These are phyloP conservation scores for Fusarium falciforme DNA, from an alignment of 2,329 filamentous ascomycete genomes.

Conservation along the genomic window DNA sequence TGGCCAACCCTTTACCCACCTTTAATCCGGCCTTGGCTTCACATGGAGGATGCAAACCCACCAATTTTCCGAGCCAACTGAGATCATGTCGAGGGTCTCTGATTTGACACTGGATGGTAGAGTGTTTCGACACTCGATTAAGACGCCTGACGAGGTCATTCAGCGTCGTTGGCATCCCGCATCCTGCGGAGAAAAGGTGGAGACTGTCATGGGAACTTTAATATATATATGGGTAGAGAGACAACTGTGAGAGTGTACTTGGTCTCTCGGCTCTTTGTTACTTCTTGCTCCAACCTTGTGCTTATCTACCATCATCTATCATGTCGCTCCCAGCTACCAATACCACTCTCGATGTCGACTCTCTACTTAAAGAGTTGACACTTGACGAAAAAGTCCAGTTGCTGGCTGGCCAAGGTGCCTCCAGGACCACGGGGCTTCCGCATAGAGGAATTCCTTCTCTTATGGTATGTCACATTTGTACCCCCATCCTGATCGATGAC, in stretches of 20 bases:
- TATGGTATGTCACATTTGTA: neutral
- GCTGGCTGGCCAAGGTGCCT: slow-evolving; percentile 35
- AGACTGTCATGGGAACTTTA: neutral
- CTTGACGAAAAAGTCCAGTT: slow-evolving; percentile 36
- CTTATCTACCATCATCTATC: neutral
- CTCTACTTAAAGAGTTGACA: slow-evolving; percentile 24
- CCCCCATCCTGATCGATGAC: neutral
- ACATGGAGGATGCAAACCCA: neutral
- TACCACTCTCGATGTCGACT: slow-evolving; percentile 12
- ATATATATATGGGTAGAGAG: neutral
- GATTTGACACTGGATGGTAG: neutral
- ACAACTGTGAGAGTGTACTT: neutral
- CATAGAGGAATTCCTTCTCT: slow-evolving; percentile 26
- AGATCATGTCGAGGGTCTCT: neutral
- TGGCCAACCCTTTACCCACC: neutral
- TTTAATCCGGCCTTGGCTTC: neutral
- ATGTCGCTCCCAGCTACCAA: neutral
- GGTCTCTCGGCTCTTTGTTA: neutral
- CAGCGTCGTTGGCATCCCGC: neutral
- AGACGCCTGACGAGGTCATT: neutral
- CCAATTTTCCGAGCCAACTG: neutral
- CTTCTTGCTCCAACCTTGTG: neutral
- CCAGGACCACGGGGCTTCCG: slow-evolving; percentile 23
- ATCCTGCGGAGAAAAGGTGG: neutral
- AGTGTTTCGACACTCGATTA: neutral